Conservation (phyloP, 805 yeast genomes). For the Cyberlindnera euphorbiae region DNA sequence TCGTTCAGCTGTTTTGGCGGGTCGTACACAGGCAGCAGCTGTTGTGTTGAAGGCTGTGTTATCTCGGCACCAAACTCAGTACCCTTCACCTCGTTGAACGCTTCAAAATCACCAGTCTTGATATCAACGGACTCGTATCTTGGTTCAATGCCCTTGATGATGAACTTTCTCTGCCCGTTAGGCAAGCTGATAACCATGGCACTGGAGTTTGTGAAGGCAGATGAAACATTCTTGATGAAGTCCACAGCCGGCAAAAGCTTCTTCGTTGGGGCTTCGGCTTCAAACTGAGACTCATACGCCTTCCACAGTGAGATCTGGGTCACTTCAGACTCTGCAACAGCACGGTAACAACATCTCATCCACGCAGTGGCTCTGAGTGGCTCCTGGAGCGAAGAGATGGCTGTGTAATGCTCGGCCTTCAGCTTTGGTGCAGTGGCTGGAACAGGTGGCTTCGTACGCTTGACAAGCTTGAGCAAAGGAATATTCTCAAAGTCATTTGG, state of each 20-base stretch:
- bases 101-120: slow-evolving; percentile 41
- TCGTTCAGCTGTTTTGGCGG: slow-evolving; percentile 34
- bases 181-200: slow-evolving; percentile 84
- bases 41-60: slow-evolving; percentile 13
- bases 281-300: slow-evolving; percentile 85
- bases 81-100: slow-evolving; percentile 20
- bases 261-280: slow-evolving; percentile 47
- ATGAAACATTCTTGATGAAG: slow-evolving; percentile 88
- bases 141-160: slow-evolving; percentile 93
- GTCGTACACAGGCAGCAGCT: slow-evolving; percentile 16
- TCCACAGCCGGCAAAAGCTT: slow-evolving; percentile 90
- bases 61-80: slow-evolving; percentile 1
- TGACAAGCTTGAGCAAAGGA: slow-evolving; percentile 36
- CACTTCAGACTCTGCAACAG: slow-evolving; percentile 73
- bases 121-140: slow-evolving; percentile 53
- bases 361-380: slow-evolving; percentile 91
- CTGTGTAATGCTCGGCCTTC: slow-evolving; percentile 48
- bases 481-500: slow-evolving; percentile 22
- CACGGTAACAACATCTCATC: slow-evolving; percentile 89
- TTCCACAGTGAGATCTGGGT: slow-evolving; percentile 96
- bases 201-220: slow-evolving; percentile 80
- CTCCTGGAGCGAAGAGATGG: slow-evolving; percentile 64
- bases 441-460: slow-evolving; percentile 55
- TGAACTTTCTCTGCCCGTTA: slow-evolving; percentile 70
- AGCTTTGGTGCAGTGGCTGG: slow-evolving; percentile 66